Percentiles rank a stretch among this genome's conserved stretches.
These are phyloP conservation scores for Cicer arietinum DNA, from an alignment of 306 rosid genomes.

Conservation along the genomic window DNA sequence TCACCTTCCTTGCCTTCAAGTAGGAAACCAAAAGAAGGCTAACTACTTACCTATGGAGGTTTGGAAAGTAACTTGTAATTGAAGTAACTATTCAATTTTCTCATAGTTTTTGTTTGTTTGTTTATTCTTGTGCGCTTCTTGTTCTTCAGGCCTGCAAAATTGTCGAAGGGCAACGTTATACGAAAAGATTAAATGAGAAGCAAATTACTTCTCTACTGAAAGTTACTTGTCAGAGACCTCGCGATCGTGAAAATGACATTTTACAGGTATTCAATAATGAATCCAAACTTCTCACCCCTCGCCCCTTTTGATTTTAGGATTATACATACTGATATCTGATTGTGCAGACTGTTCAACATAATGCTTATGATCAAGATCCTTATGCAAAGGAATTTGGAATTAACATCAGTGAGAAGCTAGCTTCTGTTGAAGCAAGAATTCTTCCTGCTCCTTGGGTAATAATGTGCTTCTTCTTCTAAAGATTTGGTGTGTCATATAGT, in stretches of 20 bases:
- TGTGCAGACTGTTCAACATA: conserved; percentile 79
- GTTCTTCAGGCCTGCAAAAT: conserved; percentile 92
- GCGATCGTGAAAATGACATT: conserved; percentile 94
- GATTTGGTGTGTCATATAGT: not conserved
- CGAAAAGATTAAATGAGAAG: conserved; percentile 90
- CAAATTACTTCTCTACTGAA: conserved; percentile 91
- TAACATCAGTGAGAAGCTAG: conserved; percentile 84
- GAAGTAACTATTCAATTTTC: conserved; percentile 22
- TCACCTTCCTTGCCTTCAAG: conserved; percentile 99
- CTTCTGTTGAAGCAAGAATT: conserved; percentile 94
- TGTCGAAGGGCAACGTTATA: conserved; percentile 95
- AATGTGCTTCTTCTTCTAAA: conserved; percentile 22
- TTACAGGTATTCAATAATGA: conserved; percentile 61
- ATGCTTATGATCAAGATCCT: conserved; percentile 86
- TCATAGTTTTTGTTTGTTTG: not conserved
- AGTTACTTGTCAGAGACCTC: conserved; percentile 98
- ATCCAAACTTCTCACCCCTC: too few relatives aligned
- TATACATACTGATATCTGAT: not conserved
- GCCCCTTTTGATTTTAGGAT: too few relatives aligned
- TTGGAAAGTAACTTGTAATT: conserved; percentile 29
- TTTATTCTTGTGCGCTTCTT: conserved; percentile 32
- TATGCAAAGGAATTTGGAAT: conserved; percentile 95
- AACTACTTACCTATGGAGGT: conserved; percentile 99
- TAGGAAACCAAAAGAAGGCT: conserved; percentile 96
- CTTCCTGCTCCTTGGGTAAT: conserved; percentile 99